A percentile compares a stretch with the other conserved stretches of the same genome.
These are phyloP conservation scores for Vaccinium darrowii DNA, from an alignment of 148 eudicot genomes.

Conservation along the genomic window DNA sequence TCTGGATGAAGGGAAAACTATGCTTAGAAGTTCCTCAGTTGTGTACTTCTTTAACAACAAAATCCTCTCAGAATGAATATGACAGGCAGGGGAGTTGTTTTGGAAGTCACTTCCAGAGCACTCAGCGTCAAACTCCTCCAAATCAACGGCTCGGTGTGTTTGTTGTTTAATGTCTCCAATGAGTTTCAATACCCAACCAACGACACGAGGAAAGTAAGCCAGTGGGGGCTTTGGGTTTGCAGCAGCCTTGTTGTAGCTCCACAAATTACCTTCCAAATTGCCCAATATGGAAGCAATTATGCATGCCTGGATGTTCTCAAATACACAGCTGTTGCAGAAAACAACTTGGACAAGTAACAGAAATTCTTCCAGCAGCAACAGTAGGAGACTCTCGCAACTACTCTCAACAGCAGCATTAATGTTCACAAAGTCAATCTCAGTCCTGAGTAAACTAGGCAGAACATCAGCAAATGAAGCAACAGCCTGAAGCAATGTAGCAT, in stretches of 20 bases:
- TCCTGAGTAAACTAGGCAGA: conserved; percentile 64
- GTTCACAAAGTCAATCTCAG: conserved; percentile 59
- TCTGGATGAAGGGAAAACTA: conserved; percentile 59
- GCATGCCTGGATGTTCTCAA: conserved; percentile 69
- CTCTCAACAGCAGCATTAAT: conserved; percentile 49
- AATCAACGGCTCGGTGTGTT: conserved; percentile 33
- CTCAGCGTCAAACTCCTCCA: conserved; percentile 38
- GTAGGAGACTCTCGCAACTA: conserved; percentile 53
- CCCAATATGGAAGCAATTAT: conserved; percentile 63
- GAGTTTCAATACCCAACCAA: conserved; percentile 60
- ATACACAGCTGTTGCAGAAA: conserved; percentile 49
- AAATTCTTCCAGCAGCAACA: conserved; percentile 74
- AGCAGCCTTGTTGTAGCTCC: conserved; percentile 59
- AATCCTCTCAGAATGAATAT: conserved; percentile 39
- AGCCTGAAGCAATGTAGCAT: conserved; percentile 52
- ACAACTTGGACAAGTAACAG: conserved; percentile 61
- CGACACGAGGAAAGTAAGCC: conserved; percentile 78
- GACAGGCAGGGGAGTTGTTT: conserved; percentile 39
- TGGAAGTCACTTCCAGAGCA: conserved; percentile 29
- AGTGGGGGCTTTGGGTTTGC: conserved; percentile 59
- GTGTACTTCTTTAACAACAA: conserved; percentile 49
- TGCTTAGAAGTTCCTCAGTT: conserved; percentile 54
- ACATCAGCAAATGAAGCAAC: conserved; percentile 59
- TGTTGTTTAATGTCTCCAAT: conserved; percentile 60
- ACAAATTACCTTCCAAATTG: conserved; percentile 48